Base-by-base conservation (phyloP, 2,329 filamentous ascomycete species). In the Dactylonectria estremocensis region DNA sequence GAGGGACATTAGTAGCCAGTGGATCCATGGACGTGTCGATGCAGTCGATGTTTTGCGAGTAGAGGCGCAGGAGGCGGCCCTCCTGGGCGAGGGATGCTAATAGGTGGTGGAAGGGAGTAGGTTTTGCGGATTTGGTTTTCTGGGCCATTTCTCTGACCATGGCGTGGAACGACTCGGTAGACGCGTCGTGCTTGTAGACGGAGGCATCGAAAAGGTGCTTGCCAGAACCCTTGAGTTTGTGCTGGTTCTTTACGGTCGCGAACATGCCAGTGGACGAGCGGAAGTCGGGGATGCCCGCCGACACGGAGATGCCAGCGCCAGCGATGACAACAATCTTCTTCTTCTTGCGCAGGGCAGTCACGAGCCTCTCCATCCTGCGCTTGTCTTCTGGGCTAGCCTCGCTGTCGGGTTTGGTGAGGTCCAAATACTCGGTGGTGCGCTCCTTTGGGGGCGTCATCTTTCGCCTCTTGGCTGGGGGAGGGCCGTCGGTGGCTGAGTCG, bases 201-300 rank as follows among this genome's bases (percentile, higher is more conserved):
- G 95, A 97, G 59, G 96, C 96, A 83, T 99, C 96, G 78, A 99
- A 99, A 1, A 99, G 88, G 73, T 97, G 92, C 81, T 98, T 98
- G 59, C 96, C 96, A 0, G 96, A 98, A 5, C 80, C 80, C 79
- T 97, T 97, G 69, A 98, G 86, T 74, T 96, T 97, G 82, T 98
- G 94, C 78, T 97, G 92, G 69, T 90, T 92, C 72, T 93, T 92
- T 28, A 97, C 86, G 18, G 92, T 93, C 66, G 91, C 93, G 82
- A 99, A 99, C 3, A 99, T 88, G 57, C 96, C 96, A 66, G 91
- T 92, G 11, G 93, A 91, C 5, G 96, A 99, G 72, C 96, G 94
- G 77, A 99, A 99, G 80, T 99, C 96, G 75, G 96, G 96, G 76
- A 99, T 97, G 70, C 96, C 96, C 74, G 96, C 95, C 61, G 95